Conservation (phyloP, 768 basidiomycete genomes). For the Tulasnella sp. region DNA sequence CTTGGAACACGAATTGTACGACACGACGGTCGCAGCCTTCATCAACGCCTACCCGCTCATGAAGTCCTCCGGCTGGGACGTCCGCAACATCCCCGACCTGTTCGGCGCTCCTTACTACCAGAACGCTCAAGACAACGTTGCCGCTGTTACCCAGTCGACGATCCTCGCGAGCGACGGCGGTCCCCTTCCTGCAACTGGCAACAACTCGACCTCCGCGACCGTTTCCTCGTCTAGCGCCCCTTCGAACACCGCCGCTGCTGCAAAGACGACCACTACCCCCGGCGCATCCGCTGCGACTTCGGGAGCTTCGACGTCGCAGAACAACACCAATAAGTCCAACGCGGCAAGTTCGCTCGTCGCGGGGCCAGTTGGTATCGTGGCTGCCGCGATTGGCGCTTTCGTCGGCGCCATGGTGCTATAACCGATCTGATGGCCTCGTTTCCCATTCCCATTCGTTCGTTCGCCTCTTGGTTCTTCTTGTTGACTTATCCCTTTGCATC, state of each 20-base stretch:
- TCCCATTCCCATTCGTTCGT: neutral
- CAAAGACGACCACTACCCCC: neutral
- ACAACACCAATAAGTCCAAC: neutral
- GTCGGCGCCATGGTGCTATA: neutral
- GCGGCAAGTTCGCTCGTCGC: neutral
- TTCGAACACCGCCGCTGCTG: neutral
- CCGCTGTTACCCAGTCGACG: neutral
- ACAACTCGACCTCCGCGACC: neutral
- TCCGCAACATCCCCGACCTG: constrained; percentile 48
- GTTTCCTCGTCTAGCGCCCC: neutral
- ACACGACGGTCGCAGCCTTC: constrained; percentile 61
- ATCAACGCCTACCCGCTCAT: constrained; percentile 62
- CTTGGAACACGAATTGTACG: constrained; percentile 77
- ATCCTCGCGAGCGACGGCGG: constrained; percentile 3
- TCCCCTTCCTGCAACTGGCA: neutral
- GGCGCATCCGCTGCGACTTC: neutral
- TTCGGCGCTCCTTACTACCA: constrained; percentile 41
- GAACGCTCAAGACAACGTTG: constrained; percentile 36
- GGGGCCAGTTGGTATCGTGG: neutral
- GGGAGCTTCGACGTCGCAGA: neutral
- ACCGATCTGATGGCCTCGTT: neutral
- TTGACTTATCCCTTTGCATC: neutral
- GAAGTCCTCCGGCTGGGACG: constrained; percentile 65
- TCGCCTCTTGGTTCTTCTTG: neutral
- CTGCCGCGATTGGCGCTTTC: neutral